Percentiles rank a stretch among this genome's conserved stretches.
Evolutionary conservation across 208 protist species (phyloP).

Genomic region (Vickermania ingenoplastis): DNA sequence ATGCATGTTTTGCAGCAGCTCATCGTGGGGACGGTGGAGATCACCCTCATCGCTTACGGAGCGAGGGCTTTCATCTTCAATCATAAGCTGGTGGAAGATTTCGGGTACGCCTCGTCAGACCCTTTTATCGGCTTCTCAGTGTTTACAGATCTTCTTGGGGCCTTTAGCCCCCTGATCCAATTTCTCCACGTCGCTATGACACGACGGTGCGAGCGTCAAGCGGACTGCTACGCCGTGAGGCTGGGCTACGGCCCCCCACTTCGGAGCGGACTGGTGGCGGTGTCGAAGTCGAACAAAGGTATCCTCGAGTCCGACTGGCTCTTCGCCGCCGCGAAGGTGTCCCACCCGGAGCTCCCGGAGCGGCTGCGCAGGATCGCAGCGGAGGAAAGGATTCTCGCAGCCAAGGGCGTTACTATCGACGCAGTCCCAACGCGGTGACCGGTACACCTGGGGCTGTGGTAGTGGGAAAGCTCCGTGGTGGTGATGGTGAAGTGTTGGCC

Average conservation of each 20-base stretch:
- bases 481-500: too few species aligned
- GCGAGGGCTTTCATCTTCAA: constrained; percentile 58
- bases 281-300: constrained; percentile 58
- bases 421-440: too few species aligned
- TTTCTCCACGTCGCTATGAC: constrained; percentile 26
- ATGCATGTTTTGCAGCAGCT: constrained; percentile 35
- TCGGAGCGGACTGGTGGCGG: constrained; percentile 27
- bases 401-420: too few species aligned
- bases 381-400: constrained; percentile 27
- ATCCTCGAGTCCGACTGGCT: constrained; percentile 52
- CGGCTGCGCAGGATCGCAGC: constrained; percentile 55
- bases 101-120: constrained; percentile 48
- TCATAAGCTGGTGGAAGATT: constrained; percentile 36
- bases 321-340: constrained; percentile 57
- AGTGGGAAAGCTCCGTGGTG: too few species aligned
- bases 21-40: constrained; percentile 21
- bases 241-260: constrained; percentile 35
- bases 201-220: constrained; percentile 59
- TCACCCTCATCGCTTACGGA: constrained; percentile 51
- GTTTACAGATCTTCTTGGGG: constrained; percentile 31
- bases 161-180: constrained; percentile 25
- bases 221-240: constrained; percentile 49
- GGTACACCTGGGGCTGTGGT: too few species aligned
- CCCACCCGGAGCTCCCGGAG: constrained; percentile 67
- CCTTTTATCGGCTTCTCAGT: constrained; percentile 56